These are phyloP conservation scores for Fusarium aywerte DNA, from an alignment of 2,329 filamentous ascomycete species.

Conservation along the genomic window DNA sequence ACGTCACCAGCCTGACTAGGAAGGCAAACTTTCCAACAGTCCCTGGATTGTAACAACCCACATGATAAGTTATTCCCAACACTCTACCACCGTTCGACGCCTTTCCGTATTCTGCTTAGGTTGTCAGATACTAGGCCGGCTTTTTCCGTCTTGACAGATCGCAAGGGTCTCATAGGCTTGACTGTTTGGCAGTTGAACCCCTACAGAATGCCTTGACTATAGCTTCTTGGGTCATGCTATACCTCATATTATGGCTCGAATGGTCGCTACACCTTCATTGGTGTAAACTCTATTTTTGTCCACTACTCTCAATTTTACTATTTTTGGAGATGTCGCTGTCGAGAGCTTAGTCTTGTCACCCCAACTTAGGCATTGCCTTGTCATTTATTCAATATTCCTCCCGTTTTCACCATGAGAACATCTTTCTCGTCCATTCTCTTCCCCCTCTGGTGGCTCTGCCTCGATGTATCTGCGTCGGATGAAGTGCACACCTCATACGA, in stretches of 20 bases:
- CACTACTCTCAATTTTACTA: background rate
- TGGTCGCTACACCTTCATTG: conserved; percentile 18
- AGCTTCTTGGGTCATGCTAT: background rate
- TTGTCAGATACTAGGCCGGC: background rate
- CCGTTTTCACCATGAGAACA: conserved; percentile 13
- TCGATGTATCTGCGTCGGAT: background rate
- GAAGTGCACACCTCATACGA: background rate
- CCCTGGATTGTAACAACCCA: conserved; percentile 16
- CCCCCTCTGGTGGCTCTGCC: conserved; percentile 12
- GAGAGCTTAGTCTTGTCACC: background rate
- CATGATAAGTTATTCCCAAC: conserved; percentile 26
- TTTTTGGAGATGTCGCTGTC: conserved; percentile 1
- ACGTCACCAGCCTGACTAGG: background rate
- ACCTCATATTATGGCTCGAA: conserved; percentile 9
- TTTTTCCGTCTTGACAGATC: conserved; percentile 7
- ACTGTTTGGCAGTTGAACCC: background rate
- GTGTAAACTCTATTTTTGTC: conserved; percentile 10
- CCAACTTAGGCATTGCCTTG: conserved; percentile 7
- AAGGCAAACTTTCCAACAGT: background rate
- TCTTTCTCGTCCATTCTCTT: conserved; percentile 31
- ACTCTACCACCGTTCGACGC: conserved; percentile 21
- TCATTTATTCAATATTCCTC: conserved; percentile 1
- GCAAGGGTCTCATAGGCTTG: conserved; percentile 8
- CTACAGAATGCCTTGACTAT: background rate
- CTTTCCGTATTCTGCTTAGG: conserved; percentile 10